These are phyloP conservation scores for Phytophthora syringae DNA, from an alignment of 352 stramenopile genomes.

Conservation along the genomic window DNA sequence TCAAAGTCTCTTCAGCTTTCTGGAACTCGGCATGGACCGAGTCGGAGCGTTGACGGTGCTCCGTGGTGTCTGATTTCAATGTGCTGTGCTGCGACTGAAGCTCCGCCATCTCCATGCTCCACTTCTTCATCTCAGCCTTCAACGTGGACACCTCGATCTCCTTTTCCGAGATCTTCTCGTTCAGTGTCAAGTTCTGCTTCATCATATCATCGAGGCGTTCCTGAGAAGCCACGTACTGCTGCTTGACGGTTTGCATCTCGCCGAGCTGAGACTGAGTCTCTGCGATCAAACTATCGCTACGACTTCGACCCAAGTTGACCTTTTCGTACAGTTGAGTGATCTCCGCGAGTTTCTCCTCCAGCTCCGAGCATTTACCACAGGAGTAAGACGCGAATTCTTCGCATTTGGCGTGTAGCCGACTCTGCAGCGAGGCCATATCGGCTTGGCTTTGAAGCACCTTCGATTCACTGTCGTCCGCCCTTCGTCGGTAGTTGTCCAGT, in stretches of 20 bases:
- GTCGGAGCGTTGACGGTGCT: slow-evolving; percentile 50
- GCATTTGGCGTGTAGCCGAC: slow-evolving; percentile 42
- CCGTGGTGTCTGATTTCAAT: slow-evolving; percentile 52
- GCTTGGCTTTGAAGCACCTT: slow-evolving; percentile 40
- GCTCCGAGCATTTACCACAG: slow-evolving; percentile 47
- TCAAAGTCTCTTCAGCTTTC: slow-evolving; percentile 43
- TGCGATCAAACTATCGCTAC: slow-evolving; percentile 63
- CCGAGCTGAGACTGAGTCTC: slow-evolving; percentile 55
- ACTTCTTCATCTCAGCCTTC: slow-evolving; percentile 53
- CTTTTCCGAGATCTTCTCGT: slow-evolving; percentile 62
- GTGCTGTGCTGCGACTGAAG: slow-evolving; percentile 49
- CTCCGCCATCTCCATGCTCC: slow-evolving; percentile 45
- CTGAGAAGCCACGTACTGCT: slow-evolving; percentile 43
- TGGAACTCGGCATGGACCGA: slow-evolving; percentile 53
- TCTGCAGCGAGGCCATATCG: slow-evolving; percentile 40
- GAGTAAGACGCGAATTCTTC: slow-evolving; percentile 37
- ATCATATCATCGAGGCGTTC: slow-evolving; percentile 52
- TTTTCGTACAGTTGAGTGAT: slow-evolving; percentile 65
- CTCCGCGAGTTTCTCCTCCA: slow-evolving; percentile 58
- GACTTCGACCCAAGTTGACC: slow-evolving; percentile 61
- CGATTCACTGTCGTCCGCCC: slow-evolving; percentile 58
- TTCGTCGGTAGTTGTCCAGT: slow-evolving; percentile 48
- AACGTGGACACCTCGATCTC: slow-evolving; percentile 54
- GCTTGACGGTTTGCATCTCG: slow-evolving; percentile 50
- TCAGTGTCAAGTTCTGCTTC: slow-evolving; percentile 61